phyloP scores from a whole-genome alignment of 176 grass and related monocot species.

The Rhynchospora tenuis region DNA sequence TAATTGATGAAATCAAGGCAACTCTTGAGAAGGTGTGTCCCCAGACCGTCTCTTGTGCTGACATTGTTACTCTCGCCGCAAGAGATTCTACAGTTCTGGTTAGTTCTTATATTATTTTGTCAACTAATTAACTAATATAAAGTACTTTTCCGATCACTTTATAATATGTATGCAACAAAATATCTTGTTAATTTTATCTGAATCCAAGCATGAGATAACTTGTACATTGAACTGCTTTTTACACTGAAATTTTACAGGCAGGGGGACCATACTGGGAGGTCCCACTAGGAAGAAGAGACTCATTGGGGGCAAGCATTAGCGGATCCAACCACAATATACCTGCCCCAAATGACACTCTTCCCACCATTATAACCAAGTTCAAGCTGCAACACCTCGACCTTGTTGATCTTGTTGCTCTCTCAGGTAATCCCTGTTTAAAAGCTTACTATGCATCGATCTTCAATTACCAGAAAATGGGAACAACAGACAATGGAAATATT shows the following conservation, averaged over 20 bases:
- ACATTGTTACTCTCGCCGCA: conserved; percentile 54
- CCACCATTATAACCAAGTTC: conserved; percentile 42
- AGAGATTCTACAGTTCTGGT: conserved; percentile 59
- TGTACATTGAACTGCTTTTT: not conserved
- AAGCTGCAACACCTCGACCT: conserved; percentile 31
- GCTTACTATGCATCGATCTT: not conserved
- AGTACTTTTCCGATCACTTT: not conserved
- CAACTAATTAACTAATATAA: not conserved
- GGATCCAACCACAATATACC: conserved; percentile 37
- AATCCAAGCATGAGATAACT: not conserved
- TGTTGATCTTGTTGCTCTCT: conserved; percentile 33
- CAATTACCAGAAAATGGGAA: not conserved
- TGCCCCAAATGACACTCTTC: conserved; percentile 33
- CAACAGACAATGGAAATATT: too few species aligned
- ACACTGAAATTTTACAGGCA: not conserved
- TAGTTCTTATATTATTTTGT: not conserved
- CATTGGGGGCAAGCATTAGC: conserved; percentile 33
- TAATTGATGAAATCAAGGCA: conserved; percentile 69
- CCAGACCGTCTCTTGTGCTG: conserved; percentile 61
- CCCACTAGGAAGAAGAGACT: conserved; percentile 34
- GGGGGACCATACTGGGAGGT: conserved; percentile 31
- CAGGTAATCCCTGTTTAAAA: conserved; percentile 9
- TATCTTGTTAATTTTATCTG: not conserved
- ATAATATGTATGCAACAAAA: not conserved
- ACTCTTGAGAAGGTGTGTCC: conserved; percentile 57